Evolutionary conservation across 2,329 filamentous ascomycete genomes (phyloP), one percentile per base, ranked within the genome.

Genomic region (Trichoderma afroharzianum): DNA sequence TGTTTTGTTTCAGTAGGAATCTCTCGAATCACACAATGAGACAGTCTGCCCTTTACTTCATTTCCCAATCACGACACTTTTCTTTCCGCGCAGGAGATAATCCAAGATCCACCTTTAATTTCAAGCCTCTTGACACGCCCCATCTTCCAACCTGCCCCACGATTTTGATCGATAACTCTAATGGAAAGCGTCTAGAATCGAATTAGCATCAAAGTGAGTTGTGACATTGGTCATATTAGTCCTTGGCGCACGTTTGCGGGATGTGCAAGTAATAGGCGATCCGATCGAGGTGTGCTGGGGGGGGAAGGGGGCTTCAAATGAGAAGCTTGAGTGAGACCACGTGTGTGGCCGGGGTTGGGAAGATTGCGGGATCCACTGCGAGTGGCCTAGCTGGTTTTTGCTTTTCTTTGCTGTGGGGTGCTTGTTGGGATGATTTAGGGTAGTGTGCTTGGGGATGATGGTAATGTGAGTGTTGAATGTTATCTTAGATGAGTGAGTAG

Each of bases 81-180:
- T 2, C 30, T 55, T 14, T 5, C 11, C 6, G n/a, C 2, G 12
- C 18, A 3, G 24, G n/a, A 18, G 18, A 18, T 47, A 24, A 24
- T 12, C 9, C 3, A n/a, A 50, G 47, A 43, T 39, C 63, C 63
- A 67, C 63, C 21, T 14, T 21, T 8, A 57, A 24, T 33, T 4
- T 53, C 28, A 67, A 26, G 24, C 43, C 21, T 66, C 30, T 55
- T 53, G 7, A 6, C 47, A 36, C 21, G 28, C 47, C 63, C 47
- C 26, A 32, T 32, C 66, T 15, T 12, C 32, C 24, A 50, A 21
- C n/a, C 30, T 50, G n/a, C 63, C 67, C 67, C 67, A 36, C 67
- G 67, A 61, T 69, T n/a, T 39, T 32, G 67, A 69, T 53, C 57
- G 55, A 62, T 62, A 69, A 50, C n/a, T 53, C n/a, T 50, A 62